Evolutionary conservation across 1,139 yeast species (phyloP), one percentile per base, ranked within the genome.

Genomic region (Lodderomyces pseudojiufengensis): DNA sequence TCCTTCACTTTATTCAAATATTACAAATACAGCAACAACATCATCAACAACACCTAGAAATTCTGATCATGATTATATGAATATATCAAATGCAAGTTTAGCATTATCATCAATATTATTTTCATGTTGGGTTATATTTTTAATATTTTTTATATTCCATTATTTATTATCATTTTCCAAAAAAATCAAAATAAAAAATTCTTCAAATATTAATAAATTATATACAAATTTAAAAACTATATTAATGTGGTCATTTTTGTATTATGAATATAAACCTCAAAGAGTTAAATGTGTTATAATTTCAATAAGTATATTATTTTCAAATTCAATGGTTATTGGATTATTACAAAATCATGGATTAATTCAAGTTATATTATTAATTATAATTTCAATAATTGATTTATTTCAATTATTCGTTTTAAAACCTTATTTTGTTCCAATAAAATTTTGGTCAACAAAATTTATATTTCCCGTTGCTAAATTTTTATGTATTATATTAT

Each of bases 171-270:
- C 57, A 2, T 27, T 63, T 16, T 24, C 15, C 13, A 20, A 21
- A 9, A 44, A 45, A 15, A 33, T 41, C 8, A 46, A 49, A 42
- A 12, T 13, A 55, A 3, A 35, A 31, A 7, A 38, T 41, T 16
- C 62, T 45, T 37, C 46, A n/a, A 56, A 54, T 11, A 49, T 63
- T n/a, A 45, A 59, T 8, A 56, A 56, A 40, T 48, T 76, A 4
- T 76, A 75, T 47, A 67, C 78, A 2, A 73, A 78, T 2, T 59
- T 73, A 37, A 67, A 60, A 39, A 57, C 67, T 3, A 65, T 76
- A 32, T 57, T 74, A 37, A 42, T 65, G 2, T 76, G 80, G 79
- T 65, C 72, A 3, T 59, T 59, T 33, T 50, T 63, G 18, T 76
- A 75, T 49, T 63, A 65, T 40, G 59, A 60, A 23, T 72, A 67